Base-by-base conservation (phyloP, 176 grass and related monocot species). In the Calamus simplicifolius region DNA sequence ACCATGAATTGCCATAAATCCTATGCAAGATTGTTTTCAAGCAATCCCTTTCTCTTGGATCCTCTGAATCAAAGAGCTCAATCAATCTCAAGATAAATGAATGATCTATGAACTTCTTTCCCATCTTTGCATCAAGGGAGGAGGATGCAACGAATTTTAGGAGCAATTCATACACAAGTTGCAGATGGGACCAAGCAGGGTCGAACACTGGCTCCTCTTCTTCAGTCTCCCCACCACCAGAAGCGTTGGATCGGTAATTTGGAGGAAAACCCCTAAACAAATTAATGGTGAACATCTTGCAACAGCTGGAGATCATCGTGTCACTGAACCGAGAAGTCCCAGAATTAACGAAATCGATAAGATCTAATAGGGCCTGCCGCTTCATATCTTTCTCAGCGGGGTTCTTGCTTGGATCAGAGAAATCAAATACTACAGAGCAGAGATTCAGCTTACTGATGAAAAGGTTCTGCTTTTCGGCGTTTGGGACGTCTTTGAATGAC, bases 1-100 rank as follows among this genome's bases (percentile, higher is more conserved):
- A 93, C 94, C 94, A 98, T 98, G 76, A 98, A 98, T 56, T 98
- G 16, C 88, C 88, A 65, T 98, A 98, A 50, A 98, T 83, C 80
- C 63, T 80, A 75, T 98, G 94, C 59, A 98, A 76, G 66, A 98
- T 88, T 50, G 79, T 81, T 69, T 98, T 98, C 30, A 98, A 82
- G n/a, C 85, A 85, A 57, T 98, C 94, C 49, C 94, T 83, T 60
- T 98, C 94, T 62, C 94, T 81, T 48, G 88, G 94, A 63, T 98
- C 94, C 73, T 93, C 94, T 0, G 94, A 98, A 64, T 98, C 94
- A 59, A 98, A 89, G 30, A 98, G 84, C 43, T 93, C 80, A 48
- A 98, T 76, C 51, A 98, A 79, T 51, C 62, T 74, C 31, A 93
- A 67, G 15, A 89, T 85, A 81, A 98, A 98, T 27, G 94, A 85